Base-by-base conservation (phyloP, 1,139 yeast genomes). In the Suhomyces yuchorum region DNA sequence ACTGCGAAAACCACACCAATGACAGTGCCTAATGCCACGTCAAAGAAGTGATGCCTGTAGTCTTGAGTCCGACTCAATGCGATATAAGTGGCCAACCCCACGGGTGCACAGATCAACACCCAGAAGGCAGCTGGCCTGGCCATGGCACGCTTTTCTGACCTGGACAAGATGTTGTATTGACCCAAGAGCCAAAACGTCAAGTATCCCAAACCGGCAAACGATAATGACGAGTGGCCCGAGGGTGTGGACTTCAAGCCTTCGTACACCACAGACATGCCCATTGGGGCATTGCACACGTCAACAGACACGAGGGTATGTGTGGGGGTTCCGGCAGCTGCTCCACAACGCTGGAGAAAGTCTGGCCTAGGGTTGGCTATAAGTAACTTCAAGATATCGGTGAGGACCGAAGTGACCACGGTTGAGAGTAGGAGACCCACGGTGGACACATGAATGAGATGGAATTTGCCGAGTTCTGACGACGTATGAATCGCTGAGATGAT, bases 231-330 rank as follows among this genome's bases (percentile, higher is more conserved):
- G 61, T 88, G 96, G 9, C 96, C 96, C 1, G 91, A 84, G 0
- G 96, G 96, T 0, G 92, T 84, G 7, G 91, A 82, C 59, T 88
- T 80, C 71, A 85, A 77, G 0, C 96, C 96, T 58, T 88, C 96
- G 30, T 66, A 54, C 19, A 86, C 61, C 11, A 82, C 77, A n/a
- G 71, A 78, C 15, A 66, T 56, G 1, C 87, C 84, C 47, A 62
- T 64, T 0, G 78, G 78, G 2, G 72, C 67, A 2, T 73, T 62
- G 49, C 78, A 73, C 11, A 65, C 70, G 8, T 61, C 59, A 9
- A 66, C 40, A 14, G 48, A 52, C 3, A 54, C 57, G 28, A 58
- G 43, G 37, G 54, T 53, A 33, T 44, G 8, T 1, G 60, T 53
- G 2, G 62, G 55, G 1, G 57, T 56, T 9, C 36, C 30, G 4